A percentile compares a stretch with the other conserved stretches of the same genome.
phyloP scores from a whole-genome alignment of 176 grass and related monocot species.

The Juncus effusus region DNA sequence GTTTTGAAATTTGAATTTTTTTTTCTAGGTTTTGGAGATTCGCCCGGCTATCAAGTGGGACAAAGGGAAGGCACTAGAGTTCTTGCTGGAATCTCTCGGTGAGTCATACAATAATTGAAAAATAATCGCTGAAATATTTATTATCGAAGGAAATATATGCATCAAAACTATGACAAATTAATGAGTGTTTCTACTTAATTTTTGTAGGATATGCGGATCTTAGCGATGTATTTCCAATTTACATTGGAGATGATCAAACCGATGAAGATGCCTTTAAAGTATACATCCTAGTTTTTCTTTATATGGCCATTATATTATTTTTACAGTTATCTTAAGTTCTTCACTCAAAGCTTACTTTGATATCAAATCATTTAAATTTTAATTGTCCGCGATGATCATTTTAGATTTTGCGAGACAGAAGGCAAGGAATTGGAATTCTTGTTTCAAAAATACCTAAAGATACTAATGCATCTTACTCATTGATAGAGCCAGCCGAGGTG shows the following conservation, averaged over 20 bases:
- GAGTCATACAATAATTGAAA: neutral
- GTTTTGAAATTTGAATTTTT: no score
- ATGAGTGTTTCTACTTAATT: neutral
- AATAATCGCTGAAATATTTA: neutral
- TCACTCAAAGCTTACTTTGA: neutral
- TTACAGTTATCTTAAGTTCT: neutral
- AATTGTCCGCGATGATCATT: neutral
- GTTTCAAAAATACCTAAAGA: conserved; percentile 64
- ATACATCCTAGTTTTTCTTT: neutral
- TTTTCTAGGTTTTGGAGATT: conserved; percentile 49
- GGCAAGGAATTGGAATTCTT: conserved; percentile 48
- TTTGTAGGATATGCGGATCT: conserved; percentile 24
- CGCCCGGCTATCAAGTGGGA: conserved; percentile 60
- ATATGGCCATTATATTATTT: neutral
- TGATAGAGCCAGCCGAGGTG: conserved; percentile 54
- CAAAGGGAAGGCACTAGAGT: conserved; percentile 80
- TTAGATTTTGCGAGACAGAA: conserved; percentile 43
- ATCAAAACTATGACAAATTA: conserved; percentile 5
- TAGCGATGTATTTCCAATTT: conserved; percentile 50
- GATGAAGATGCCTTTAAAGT: conserved; percentile 88
- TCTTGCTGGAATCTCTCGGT: conserved; percentile 50
- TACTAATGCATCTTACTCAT: conserved; percentile 46
- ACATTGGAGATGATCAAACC: conserved; percentile 73
- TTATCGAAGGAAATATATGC: neutral
- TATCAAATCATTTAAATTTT: neutral